Percentiles rank a stretch among this genome's conserved stretches.
These are phyloP conservation scores for Senna tora DNA, from an alignment of 306 rosid species.

Conservation along the genomic window DNA sequence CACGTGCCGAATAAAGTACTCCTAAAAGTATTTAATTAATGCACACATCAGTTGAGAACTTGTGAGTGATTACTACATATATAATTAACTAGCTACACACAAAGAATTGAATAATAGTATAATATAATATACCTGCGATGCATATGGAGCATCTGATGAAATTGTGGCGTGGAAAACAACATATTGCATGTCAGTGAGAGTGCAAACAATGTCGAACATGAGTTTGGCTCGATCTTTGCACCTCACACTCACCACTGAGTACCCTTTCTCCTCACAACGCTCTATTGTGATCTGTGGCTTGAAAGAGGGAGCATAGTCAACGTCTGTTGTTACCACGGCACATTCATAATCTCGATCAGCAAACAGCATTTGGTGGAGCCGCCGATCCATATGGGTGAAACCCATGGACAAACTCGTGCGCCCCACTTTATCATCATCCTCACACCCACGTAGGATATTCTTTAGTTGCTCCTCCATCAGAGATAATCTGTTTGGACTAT, in stretches of 20 bases:
- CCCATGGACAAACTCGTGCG: constrained; percentile 75
- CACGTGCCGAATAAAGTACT: constrained; percentile 79
- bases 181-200: constrained; percentile 86
- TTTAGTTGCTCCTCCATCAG: constrained; percentile 81
- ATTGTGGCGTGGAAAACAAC: constrained; percentile 85
- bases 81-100: neutral
- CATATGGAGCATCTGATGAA: constrained; percentile 77
- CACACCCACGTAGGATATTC: constrained; percentile 65
- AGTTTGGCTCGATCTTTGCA: constrained; percentile 85
- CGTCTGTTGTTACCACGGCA: constrained; percentile 51
- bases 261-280: constrained; percentile 73
- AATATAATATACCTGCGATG: constrained; percentile 61
- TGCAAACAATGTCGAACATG: constrained; percentile 88
- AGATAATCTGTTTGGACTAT: constrained; percentile 57
- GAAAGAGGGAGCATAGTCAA: constrained; percentile 51
- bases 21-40: constrained; percentile 59
- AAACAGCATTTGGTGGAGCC: constrained; percentile 82
- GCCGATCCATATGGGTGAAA: constrained; percentile 69
- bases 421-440: constrained; percentile 65
- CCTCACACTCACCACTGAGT: constrained; percentile 67
- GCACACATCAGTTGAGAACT: neutral
- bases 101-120: neutral
- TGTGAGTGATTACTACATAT: neutral
- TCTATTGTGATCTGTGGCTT: constrained; percentile 73
- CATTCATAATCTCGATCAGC: constrained; percentile 82